Evolutionary conservation across 352 stramenopile species (phyloP), one percentile per base, ranked within the genome.

Genomic region (Phytophthora pluvialis): DNA sequence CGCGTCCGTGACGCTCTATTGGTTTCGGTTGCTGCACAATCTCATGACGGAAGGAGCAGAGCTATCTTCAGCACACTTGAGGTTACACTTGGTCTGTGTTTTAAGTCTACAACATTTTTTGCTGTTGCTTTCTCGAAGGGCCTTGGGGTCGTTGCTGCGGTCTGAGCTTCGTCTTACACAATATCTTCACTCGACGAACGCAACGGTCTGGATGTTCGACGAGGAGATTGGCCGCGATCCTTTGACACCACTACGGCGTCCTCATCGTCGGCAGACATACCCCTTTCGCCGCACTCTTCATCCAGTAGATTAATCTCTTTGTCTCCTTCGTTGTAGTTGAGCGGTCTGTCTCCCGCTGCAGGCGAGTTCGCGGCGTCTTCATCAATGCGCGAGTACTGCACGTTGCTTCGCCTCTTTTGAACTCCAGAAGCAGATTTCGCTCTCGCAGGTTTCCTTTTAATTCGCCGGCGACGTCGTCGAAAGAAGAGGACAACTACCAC

Each of bases 381-480:
- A 54, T 44, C 26, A 57, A 76, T 58, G 36, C 63, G 68, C 35
- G 63, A 69, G 28, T 76, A 76, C 38, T 72, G 63, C 33, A 72
- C 68, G 28, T 66, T 66, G 5, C 43, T 51, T 60, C 48, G 51
- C 26, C 18, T 56, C 40, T 65, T 71, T 11, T 58, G 54, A 45
- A 13, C n/a, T 2, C 42, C 49, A 36, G 52, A 42, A 8, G 31
- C 31, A 48, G 68, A 0, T 57, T 73, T 72, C 18, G 43, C 33
- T 28, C 38, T 60, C 3, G 46, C 11, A 39, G 43, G 26, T 1
- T 65, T 72, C 33, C 60, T 61, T n/a, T 56, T 58, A 25, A 5
- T 48, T 64, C 40, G 12, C 3, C 40, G 25, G 29, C 32, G 42
- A 44, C 43, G 57, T 6, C 63, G 58, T 8, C 52, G 32, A 33